These are phyloP conservation scores for Paraurostyla sp. DNA, from an alignment of 73 alveolate species.

Conservation along the genomic window DNA sequence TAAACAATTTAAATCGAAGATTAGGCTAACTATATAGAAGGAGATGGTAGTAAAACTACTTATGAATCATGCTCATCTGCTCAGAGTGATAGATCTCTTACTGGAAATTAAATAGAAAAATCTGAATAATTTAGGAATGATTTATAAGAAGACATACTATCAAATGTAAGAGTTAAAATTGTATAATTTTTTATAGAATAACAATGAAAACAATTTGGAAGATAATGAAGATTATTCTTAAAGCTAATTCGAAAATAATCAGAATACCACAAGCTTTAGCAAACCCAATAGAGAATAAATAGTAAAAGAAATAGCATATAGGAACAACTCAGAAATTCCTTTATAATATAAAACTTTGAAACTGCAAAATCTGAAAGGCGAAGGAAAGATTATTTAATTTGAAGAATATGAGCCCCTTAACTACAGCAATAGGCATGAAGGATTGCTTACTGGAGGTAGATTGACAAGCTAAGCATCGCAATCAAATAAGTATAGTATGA, in stretches of 20 bases:
- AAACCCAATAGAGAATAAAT: too few relatives aligned
- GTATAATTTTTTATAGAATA: too few relatives aligned
- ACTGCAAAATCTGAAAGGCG: neutral
- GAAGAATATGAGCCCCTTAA: conserved; percentile 41
- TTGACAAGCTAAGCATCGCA: neutral
- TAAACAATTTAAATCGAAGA: too few relatives aligned
- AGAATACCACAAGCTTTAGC: too few relatives aligned
- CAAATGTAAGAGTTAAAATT: too few relatives aligned
- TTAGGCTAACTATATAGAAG: too few relatives aligned
- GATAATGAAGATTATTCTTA: too few relatives aligned
- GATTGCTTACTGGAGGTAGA: conserved; percentile 13
- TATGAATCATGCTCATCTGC: conserved; percentile 26
- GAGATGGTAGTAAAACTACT: conserved; percentile 40
- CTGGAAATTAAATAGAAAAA: neutral
- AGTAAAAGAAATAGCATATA: too few relatives aligned
- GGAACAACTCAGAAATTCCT: conserved; percentile 1
- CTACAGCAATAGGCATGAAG: conserved; percentile 10
- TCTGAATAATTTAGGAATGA: neutral
- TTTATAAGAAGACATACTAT: too few relatives aligned
- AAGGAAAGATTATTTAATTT: conserved; percentile 14
- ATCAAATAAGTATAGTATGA: neutral
- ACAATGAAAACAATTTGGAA: too few relatives aligned
- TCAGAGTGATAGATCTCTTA: neutral
- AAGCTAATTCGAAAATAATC: too few relatives aligned
- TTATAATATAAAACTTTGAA: conserved; percentile 4